These are phyloP conservation scores for Eutrema heterophyllum DNA, from an alignment of 345 rosid genomes.

Conservation along the genomic window DNA sequence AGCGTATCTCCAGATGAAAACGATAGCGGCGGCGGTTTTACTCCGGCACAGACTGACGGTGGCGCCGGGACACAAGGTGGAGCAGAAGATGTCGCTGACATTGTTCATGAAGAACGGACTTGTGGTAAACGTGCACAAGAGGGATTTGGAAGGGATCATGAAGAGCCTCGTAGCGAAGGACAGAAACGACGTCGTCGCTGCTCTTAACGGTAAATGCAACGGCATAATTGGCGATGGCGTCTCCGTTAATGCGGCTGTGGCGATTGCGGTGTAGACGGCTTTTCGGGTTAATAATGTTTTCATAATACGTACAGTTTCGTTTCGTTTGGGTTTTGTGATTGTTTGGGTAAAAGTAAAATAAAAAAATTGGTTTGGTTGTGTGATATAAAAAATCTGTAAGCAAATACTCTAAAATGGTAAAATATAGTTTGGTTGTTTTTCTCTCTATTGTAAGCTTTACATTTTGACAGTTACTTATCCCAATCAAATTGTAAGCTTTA, in stretches of 20 bases:
- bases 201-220: constrained; percentile 30
- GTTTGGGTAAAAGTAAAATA: not conserved
- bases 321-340: constrained; percentile 28
- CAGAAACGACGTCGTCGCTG: constrained; percentile 1
- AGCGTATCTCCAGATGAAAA: constrained; percentile 90
- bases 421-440: not conserved
- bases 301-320: constrained; percentile 24
- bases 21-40: constrained; percentile 73
- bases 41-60: constrained; percentile 62
- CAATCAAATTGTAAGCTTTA: constrained; percentile 17
- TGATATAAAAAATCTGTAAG: constrained; percentile 5
- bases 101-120: constrained; percentile 91
- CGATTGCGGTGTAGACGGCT: constrained; percentile 25
- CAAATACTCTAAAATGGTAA: not conserved
- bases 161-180: constrained; percentile 22
- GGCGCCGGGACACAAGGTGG: constrained; percentile 74
- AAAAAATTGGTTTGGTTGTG: constrained; percentile 21
- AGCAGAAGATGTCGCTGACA: constrained; percentile 97
- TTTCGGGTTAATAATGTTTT: not conserved
- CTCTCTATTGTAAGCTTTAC: constrained; percentile 24
- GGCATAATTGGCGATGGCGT: not conserved
- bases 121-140: constrained; percentile 49
- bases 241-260: constrained; percentile 19
- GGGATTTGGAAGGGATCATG: constrained; percentile 47
- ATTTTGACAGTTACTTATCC: not conserved